Percentiles rank a stretch among this genome's conserved stretches.
Conservation (phyloP, 2,329 filamentous ascomycete genomes). For the Diaporthe sp. region DNA sequence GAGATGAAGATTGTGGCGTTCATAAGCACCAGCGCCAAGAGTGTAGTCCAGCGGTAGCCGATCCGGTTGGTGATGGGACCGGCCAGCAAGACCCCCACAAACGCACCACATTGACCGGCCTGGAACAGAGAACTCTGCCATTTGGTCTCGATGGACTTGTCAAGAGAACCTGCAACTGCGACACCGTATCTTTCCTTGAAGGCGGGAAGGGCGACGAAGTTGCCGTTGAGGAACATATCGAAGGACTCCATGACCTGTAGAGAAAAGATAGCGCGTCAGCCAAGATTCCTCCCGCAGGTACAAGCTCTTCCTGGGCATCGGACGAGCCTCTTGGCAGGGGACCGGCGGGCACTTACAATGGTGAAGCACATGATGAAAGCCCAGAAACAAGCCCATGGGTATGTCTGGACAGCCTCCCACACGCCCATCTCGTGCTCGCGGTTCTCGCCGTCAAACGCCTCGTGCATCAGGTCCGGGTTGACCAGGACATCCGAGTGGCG, state of each 20-base stretch:
- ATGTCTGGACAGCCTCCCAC: slow-evolving; percentile 54
- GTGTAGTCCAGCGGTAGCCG: slow-evolving; percentile 72
- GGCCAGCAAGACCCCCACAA: slow-evolving; percentile 71
- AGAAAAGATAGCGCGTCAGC: neutral
- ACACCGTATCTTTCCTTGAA: slow-evolving; percentile 57
- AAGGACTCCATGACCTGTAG: slow-evolving; percentile 64
- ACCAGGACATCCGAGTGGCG: slow-evolving; percentile 52
- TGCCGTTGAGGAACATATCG: slow-evolving; percentile 63
- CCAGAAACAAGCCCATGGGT: slow-evolving; percentile 63
- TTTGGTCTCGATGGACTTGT: slow-evolving; percentile 61
- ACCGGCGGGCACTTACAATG: slow-evolving; percentile 55
- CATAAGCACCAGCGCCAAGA: slow-evolving; percentile 67
- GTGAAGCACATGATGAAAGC: slow-evolving; percentile 65
- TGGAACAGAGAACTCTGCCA: slow-evolving; percentile 73
- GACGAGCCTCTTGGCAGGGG: neutral
- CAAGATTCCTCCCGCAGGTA: neutral
- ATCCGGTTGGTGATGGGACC: slow-evolving; percentile 71
- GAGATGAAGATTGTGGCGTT: slow-evolving; percentile 71
- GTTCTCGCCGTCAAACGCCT: slow-evolving; percentile 59
- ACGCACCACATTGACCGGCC: slow-evolving; percentile 69
- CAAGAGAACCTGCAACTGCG: neutral
- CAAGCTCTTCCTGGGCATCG: neutral
- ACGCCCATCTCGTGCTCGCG: slow-evolving; percentile 57
- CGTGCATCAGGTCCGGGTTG: slow-evolving; percentile 55
- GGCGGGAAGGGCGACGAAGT: slow-evolving; percentile 58